Evolutionary conservation across 177 flowering plant species (phyloP).

Genomic region (Vitis hybrid): DNA sequence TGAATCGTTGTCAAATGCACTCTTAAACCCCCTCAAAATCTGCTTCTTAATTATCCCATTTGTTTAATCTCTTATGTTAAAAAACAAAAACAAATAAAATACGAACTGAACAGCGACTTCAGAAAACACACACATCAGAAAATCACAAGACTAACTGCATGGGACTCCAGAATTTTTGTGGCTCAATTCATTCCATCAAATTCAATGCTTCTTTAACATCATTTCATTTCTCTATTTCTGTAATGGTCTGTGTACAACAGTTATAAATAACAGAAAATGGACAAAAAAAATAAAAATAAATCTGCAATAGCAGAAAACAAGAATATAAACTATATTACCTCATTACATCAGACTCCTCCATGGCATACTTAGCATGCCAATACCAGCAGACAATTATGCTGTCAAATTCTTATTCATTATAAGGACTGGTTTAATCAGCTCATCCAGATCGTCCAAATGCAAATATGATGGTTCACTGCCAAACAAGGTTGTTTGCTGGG

Average conservation of each 20-base stretch:
- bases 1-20: too few relatives aligned
- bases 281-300: not conserved
- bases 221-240: constrained; percentile 1
- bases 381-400: not conserved
- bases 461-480: constrained; percentile 24
- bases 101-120: too few relatives aligned
- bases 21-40: too few relatives aligned
- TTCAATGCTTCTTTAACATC: not conserved
- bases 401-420: constrained; percentile 27
- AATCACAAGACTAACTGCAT: not conserved
- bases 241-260: constrained; percentile 3
- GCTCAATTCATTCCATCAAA: not conserved
- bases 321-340: not conserved
- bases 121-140: not conserved
- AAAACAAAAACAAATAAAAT: too few relatives aligned
- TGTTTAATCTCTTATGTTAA: too few relatives aligned
- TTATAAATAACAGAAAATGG: not conserved
- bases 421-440: constrained; percentile 53
- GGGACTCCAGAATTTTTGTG: not conserved
- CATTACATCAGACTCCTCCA: not conserved
- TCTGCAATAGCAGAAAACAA: not conserved
- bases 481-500: constrained; percentile 11
- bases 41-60: too few relatives aligned
- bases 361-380: not conserved
- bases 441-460: constrained; percentile 39